A percentile compares a stretch with the other conserved stretches of the same genome.
Conservation (phyloP, 371 early-diverging fungal genomes). For the Mortierella polycephala region DNA sequence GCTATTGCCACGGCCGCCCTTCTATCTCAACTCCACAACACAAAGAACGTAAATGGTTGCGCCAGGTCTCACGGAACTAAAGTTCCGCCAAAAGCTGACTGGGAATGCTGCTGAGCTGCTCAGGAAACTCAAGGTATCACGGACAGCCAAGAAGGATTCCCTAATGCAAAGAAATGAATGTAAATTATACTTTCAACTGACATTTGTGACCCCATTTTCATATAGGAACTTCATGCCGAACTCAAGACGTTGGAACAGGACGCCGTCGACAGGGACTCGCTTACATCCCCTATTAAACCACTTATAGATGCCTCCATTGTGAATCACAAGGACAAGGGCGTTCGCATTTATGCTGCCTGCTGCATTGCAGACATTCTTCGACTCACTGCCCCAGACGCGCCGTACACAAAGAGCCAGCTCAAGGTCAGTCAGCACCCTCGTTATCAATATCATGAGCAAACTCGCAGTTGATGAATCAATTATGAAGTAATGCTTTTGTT, state of each 20-base stretch:
- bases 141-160: background rate
- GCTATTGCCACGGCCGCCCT: background rate
- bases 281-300: conserved; percentile 72
- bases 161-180: background rate
- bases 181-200: too few relatives aligned
- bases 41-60: conserved; percentile 27
- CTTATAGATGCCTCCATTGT: conserved; percentile 75
- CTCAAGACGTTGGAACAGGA: conserved; percentile 78
- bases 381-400: conserved; percentile 93
- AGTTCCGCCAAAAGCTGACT: conserved; percentile 37
- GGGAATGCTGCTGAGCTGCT: conserved; percentile 32
- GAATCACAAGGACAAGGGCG: conserved; percentile 81
- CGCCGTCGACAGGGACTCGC: conserved; percentile 69
- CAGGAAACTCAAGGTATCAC: conserved; percentile 46
- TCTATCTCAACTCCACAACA: background rate
- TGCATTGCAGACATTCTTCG: conserved; percentile 93
- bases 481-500: background rate
- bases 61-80: conserved; percentile 19
- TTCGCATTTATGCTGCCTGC: conserved; percentile 82
- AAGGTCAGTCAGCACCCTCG: conserved; percentile 58
- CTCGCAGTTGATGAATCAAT: conserved; percentile 1
- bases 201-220: background rate
- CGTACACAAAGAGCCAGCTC: conserved; percentile 79
- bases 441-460: background rate
- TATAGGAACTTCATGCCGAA: conserved; percentile 74